Base-by-base conservation (phyloP, 2,329 filamentous ascomycete species). In the Cladosporium phlei region DNA sequence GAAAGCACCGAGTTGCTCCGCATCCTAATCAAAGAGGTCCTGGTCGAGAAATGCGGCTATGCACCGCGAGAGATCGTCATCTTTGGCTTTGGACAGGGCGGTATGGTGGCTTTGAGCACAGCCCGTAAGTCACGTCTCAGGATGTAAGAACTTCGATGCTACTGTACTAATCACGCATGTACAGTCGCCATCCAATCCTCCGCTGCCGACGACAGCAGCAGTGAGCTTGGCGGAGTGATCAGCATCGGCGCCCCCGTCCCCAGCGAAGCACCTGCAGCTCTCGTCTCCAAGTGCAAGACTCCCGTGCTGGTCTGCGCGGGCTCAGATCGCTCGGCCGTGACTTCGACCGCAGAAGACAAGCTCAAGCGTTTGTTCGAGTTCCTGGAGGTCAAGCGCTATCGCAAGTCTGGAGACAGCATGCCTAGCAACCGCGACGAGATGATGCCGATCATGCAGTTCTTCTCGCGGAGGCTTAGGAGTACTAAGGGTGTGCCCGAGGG, bases 381-480 rank as follows among this genome's bases (percentile, higher is more conserved):
- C 58, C 80, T 88, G 17, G 75, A 80, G 63, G 74, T 83, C 53
- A 81, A 81, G 47, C 78, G 78, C 59, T 93, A 86, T 80, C 78
- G 75, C 59, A 80, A 83, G 60, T 66, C 65, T 2, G 86, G 83
- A 5, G 88, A 95, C 65, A 77, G 77, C 1, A 95, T 96, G 90
- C 88, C 89, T n/a, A 72, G 74, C 35, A 84, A 76, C 62, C 75
- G 85, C 44, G 88, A 94, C 9, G 90, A 97, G 73, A 90, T 94
- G 77, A 62, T 90, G 59, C 89, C 90, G 0, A 77, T 96, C 50
- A 96, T 96, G 88, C 80, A 85, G 60, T 96, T 83, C 63, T 77
- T 89, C 58, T 83, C 83, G 0, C 76, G 83, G 40, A 76, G 83
- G 58, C 65, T 93, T 56, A 60, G 69, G 52, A 79, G 76, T 55